phyloP scores from a whole-genome alignment of 2,329 filamentous ascomycete species.

The Didymella lethalis region DNA sequence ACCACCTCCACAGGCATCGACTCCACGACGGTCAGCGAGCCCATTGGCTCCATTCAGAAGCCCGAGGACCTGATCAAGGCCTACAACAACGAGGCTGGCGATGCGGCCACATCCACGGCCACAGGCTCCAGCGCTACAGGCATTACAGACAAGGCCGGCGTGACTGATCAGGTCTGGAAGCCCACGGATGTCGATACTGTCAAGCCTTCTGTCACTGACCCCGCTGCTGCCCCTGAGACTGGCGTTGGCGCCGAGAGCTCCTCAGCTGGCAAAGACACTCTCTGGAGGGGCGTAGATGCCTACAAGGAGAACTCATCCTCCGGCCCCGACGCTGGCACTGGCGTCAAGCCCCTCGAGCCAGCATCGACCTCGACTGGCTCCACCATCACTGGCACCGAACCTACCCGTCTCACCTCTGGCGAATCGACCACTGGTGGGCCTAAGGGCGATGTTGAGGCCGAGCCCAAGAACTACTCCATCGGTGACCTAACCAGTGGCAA shows the following conservation, averaged over 20 bases:
- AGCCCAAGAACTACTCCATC: conserved; percentile 20
- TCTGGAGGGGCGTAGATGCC: conserved; percentile 19
- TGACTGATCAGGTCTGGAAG: conserved; percentile 41
- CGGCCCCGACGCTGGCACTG: neutral
- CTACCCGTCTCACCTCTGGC: conserved; percentile 2
- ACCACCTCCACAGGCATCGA: conserved; percentile 16
- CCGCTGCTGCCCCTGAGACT: conserved; percentile 55
- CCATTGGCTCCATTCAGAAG: conserved; percentile 16
- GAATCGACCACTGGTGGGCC: conserved; percentile 10
- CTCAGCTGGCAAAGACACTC: conserved; percentile 11
- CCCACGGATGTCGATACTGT: conserved; percentile 39
- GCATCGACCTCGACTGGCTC: conserved; percentile 10
- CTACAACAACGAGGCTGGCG: conserved; percentile 22
- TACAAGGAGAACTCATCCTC: conserved; percentile 15
- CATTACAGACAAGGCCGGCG: conserved; percentile 34
- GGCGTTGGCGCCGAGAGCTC: conserved; percentile 37
- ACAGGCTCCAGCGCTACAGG: conserved; percentile 41
- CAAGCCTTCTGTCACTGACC: conserved; percentile 59
- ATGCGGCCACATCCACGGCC: conserved; percentile 33
- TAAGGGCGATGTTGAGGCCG: conserved; percentile 16
- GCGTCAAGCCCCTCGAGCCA: neutral
- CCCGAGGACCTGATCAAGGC: conserved; percentile 27
- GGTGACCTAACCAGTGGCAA: conserved; percentile 19
- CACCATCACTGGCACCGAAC: conserved; percentile 10
- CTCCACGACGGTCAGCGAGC: neutral